Percentiles rank a stretch among this genome's conserved stretches.
phyloP scores from a whole-genome alignment of 352 stramenopile species.

The Globisporangium heterothallicum region DNA sequence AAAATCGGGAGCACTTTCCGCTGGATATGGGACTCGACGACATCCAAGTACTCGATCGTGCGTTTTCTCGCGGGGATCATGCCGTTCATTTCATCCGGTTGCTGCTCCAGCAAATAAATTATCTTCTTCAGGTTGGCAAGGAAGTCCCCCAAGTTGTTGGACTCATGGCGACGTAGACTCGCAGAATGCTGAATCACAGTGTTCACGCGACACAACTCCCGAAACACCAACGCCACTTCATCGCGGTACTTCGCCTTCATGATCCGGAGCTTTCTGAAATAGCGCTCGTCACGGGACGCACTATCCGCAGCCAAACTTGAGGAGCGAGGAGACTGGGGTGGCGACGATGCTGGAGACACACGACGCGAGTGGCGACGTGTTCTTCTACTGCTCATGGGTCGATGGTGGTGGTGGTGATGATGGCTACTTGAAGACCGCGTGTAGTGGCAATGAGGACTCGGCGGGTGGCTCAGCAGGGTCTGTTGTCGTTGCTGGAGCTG shows the following conservation, averaged over 20 bases:
- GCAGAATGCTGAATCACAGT: conserved; percentile 75
- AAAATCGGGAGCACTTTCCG: conserved; percentile 81
- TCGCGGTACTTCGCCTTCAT: conserved; percentile 78
- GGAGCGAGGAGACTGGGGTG: neutral
- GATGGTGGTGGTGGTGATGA: conserved; percentile 15
- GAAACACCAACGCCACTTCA: conserved; percentile 74
- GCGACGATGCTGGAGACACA: conserved; percentile 2
- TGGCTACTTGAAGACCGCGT: neutral
- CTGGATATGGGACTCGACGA: conserved; percentile 81
- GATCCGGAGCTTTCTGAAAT: conserved; percentile 57
- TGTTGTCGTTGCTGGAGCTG: conserved; percentile 7
- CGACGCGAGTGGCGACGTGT: conserved; percentile 5
- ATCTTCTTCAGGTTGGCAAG: conserved; percentile 85
- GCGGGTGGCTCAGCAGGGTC: neutral
- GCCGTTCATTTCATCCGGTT: conserved; percentile 59
- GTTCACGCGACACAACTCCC: conserved; percentile 75
- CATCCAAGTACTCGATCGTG: conserved; percentile 70
- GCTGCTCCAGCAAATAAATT: conserved; percentile 87
- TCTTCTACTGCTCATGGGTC: conserved; percentile 9
- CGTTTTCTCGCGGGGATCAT: conserved; percentile 74
- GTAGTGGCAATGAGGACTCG: neutral
- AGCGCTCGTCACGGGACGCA: conserved; percentile 40
- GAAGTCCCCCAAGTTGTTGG: conserved; percentile 78
- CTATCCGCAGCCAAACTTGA: neutral
- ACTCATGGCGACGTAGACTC: conserved; percentile 68